Percentiles rank a stretch among this genome's conserved stretches.
phyloP scores from a whole-genome alignment of 164 flowering plant genomes.

The Aristolochia fimbriata region DNA sequence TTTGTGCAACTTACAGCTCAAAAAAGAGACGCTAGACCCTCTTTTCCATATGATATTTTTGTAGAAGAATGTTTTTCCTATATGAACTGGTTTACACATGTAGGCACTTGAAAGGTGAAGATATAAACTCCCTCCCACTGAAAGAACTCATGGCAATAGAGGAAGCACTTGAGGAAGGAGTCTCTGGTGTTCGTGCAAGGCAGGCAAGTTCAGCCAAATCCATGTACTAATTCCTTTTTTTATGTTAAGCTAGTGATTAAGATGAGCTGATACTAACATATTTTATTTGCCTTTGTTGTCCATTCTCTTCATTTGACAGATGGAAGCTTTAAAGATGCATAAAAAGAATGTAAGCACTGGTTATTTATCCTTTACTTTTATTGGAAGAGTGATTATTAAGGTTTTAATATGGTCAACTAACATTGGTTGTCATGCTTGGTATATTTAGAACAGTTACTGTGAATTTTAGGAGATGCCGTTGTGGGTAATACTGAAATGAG shows the following conservation, averaged over 20 bases:
- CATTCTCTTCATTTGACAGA: slow-evolving; percentile 16
- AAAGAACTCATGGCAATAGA: slow-evolving; percentile 54
- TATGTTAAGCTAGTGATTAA: not conserved
- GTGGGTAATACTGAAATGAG: not conserved
- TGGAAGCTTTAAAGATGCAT: slow-evolving; percentile 19
- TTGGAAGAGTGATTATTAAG: not conserved
- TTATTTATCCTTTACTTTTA: not conserved
- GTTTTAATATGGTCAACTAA: no score
- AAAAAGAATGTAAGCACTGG: slow-evolving; percentile 29
- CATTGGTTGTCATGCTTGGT: not conserved
- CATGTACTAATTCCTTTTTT: not conserved
- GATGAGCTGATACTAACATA: not conserved
- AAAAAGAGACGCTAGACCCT: not conserved
- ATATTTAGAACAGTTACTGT: not conserved
- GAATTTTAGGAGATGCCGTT: not conserved
- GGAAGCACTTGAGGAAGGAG: slow-evolving; percentile 56
- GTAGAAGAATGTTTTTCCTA: not conserved
- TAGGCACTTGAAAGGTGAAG: slow-evolving; percentile 90
- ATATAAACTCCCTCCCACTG: slow-evolving; percentile 39
- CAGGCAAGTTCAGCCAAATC: slow-evolving; percentile 11
- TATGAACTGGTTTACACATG: not conserved
- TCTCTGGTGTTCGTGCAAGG: slow-evolving; percentile 28
- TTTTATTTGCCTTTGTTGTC: not conserved
- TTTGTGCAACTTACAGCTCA: not conserved
- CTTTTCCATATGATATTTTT: not conserved